Evolutionary conservation across 2,329 filamentous ascomycete genomes (phyloP).

Genomic region (Aspergillus viridinutans): DNA sequence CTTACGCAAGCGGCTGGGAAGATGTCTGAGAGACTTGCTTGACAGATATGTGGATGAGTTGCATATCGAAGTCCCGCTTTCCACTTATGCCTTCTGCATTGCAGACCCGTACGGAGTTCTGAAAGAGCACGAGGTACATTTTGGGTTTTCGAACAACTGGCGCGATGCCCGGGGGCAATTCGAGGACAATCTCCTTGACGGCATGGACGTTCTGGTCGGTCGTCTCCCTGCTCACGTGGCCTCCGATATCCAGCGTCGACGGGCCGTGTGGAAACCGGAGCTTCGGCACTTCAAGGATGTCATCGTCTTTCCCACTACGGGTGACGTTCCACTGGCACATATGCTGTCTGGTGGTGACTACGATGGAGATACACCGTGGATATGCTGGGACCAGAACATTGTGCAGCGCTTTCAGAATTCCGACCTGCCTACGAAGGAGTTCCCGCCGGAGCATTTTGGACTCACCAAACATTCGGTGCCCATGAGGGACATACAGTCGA

Average conservation of each 20-base stretch:
- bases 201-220: slow-evolving; percentile 51
- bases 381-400: slow-evolving; percentile 56
- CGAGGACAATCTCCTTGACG: slow-evolving; percentile 43
- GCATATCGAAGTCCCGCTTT: slow-evolving; percentile 46
- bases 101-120: slow-evolving; percentile 53
- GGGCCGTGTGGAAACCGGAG: slow-evolving; percentile 47
- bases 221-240: slow-evolving; percentile 54
- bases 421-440: slow-evolving; percentile 36
- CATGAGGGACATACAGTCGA: slow-evolving; percentile 38
- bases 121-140: slow-evolving; percentile 51
- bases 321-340: slow-evolving; percentile 51
- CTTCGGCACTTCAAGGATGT: slow-evolving; percentile 55
- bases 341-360: slow-evolving; percentile 63
- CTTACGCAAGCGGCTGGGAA: slow-evolving; percentile 38
- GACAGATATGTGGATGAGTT: slow-evolving; percentile 43
- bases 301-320: slow-evolving; percentile 53
- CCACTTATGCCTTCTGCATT: slow-evolving; percentile 54
- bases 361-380: slow-evolving; percentile 59
- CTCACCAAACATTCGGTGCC: slow-evolving; percentile 44
- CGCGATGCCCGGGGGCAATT: slow-evolving; percentile 33
- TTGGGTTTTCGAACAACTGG: slow-evolving; percentile 50
- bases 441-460: slow-evolving; percentile 41
- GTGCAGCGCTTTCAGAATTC: slow-evolving; percentile 52
- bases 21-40: slow-evolving; percentile 39
- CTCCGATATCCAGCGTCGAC: slow-evolving; percentile 56